Evolutionary conservation across 306 rosid species (phyloP), one percentile per base, ranked within the genome.

Genomic region (Sphenostylis stenocarpa): DNA sequence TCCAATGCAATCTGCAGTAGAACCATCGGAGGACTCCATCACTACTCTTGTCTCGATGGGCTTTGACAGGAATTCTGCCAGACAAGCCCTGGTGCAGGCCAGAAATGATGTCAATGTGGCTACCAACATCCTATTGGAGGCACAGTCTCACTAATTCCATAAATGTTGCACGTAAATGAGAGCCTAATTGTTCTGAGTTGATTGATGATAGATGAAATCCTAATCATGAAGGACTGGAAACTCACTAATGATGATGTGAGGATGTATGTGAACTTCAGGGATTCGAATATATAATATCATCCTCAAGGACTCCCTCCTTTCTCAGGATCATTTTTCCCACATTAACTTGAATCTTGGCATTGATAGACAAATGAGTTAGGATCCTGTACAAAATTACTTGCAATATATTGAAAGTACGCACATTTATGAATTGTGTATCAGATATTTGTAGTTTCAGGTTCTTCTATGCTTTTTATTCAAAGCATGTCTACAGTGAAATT

Each of bases 31-130:
- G 84, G 96, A 86, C 75, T 79, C 98, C 0, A 89, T 96, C 72
- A 85, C 85, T 0, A 96, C 98, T 12, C 90, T 96, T 17, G 91
- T 92, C 39, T 91, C 99, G 2, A 96, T 96, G 99, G 99, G 99
- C 11, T 96, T 96, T 68, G 98, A 96, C 84, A 87, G 96, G 81
- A 83, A 83, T 81, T 82, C 91, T n/a, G 99, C 98, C 14, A 87
- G 97, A 81, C 99, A 96, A 84, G 99, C 99, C 5, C 88, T 96
- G 26, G 87, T 88, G 87, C 99, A 87, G 66, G 98, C 99, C 13
- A 82, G 97, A 85, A 96, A 96, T 33, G 98, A 96, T 11, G 84
- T 96, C 80, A 92, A 88, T 82, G 76, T 86, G 77, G 99, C 99
- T 4, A 92, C 99, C n/a, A 89, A 91, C 88, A 96, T 96, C 75